Evolutionary conservation across 306 rosid genomes (phyloP).

Genomic region (Clitoria ternatea): DNA sequence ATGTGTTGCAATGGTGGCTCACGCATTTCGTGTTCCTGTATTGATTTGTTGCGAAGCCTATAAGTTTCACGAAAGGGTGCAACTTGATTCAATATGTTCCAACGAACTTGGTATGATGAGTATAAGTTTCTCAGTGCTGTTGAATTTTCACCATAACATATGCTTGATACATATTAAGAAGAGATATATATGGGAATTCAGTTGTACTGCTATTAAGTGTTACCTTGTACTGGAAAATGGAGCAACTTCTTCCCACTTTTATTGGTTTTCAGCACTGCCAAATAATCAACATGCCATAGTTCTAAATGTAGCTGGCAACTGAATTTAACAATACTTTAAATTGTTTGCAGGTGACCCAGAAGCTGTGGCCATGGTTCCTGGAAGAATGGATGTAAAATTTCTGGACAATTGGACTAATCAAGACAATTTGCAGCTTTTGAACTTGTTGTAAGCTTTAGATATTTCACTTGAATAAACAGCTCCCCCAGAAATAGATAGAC

Average conservation of each 20-base stretch:
- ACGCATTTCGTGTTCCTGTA: constrained; percentile 76
- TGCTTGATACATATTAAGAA: neutral
- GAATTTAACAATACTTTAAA: constrained; percentile 24
- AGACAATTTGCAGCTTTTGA: constrained; percentile 64
- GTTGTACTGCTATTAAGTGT: neutral
- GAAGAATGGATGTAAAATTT: constrained; percentile 61
- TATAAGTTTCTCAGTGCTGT: constrained; percentile 1
- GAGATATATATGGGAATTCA: neutral
- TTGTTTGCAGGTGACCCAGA: constrained; percentile 66
- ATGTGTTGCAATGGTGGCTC: constrained; percentile 88
- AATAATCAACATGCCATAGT: neutral
- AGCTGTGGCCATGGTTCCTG: constrained; percentile 60
- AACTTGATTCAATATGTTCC: constrained; percentile 86
- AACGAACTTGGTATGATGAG: constrained; percentile 70
- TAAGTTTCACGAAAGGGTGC: constrained; percentile 95
- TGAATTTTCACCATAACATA: neutral
- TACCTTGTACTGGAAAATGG: neutral
- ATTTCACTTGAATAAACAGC: neutral
- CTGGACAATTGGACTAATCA: constrained; percentile 45
- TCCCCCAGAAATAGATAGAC: neutral
- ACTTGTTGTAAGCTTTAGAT: constrained; percentile 60
- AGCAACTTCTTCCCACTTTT: neutral
- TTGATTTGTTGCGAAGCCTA: constrained; percentile 91
- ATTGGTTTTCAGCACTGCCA: neutral
- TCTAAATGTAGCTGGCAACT: constrained; percentile 6